Evolutionary conservation across 169 alveolate species (phyloP).

Genomic region (Blepharisma undulans): DNA sequence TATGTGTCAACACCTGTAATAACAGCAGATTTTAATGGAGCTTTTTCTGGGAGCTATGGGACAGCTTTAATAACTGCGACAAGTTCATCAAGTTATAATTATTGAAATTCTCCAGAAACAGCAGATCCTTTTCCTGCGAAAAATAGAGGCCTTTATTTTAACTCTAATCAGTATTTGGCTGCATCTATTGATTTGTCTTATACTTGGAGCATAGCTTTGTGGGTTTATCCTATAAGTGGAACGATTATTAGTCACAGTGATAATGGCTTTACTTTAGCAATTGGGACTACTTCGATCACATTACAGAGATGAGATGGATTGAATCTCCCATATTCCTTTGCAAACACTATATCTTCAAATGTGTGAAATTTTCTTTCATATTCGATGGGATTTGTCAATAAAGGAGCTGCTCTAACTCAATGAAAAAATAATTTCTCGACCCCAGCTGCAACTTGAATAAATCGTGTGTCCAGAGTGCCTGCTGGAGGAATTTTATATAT

Average conservation of each 20-base stretch:
- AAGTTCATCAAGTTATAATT: background rate
- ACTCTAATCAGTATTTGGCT: background rate
- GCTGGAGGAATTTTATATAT: background rate
- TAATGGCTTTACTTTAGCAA: background rate
- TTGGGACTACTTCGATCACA: background rate
- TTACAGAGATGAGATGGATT: background rate
- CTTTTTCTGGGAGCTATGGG: background rate
- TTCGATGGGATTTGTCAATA: background rate
- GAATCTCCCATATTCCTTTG: background rate
- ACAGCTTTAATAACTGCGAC: background rate
- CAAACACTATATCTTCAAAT: background rate
- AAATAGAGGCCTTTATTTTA: background rate
- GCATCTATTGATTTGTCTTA: background rate
- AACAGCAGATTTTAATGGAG: background rate
- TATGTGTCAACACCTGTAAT: background rate
- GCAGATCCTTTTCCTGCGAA: background rate
- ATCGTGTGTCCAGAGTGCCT: background rate
- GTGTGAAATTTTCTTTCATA: background rate
- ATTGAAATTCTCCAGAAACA: background rate
- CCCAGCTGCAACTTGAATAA: background rate
- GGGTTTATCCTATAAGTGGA: background rate
- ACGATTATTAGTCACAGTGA: background rate
- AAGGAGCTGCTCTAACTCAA: background rate
- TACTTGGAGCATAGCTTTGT: background rate
- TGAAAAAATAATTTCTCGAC: background rate